Conservation (phyloP, 2,329 filamentous ascomycete genomes). For the Dendrostoma leiphaemia region DNA sequence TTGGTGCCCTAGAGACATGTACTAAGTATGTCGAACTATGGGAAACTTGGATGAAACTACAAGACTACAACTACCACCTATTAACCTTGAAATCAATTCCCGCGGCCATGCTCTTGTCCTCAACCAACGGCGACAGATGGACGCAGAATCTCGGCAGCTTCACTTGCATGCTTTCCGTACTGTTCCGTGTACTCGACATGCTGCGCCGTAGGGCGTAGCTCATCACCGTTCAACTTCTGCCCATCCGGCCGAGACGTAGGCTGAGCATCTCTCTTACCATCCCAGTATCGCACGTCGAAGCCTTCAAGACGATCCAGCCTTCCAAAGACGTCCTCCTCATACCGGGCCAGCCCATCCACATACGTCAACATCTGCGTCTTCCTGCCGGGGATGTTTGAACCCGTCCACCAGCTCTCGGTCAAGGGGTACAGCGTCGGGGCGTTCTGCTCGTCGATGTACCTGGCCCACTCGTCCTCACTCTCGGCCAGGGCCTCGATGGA, state of each 20-base stretch:
- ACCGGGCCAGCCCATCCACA: background rate
- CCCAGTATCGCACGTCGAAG: constrained; percentile 8
- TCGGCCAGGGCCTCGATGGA: constrained; percentile 1
- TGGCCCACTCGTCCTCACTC: constrained; percentile 10
- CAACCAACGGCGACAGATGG: background rate
- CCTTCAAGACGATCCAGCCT: constrained; percentile 4
- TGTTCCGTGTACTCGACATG: background rate
- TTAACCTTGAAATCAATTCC: background rate
- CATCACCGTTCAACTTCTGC: background rate
- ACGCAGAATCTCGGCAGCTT: constrained; percentile 1
- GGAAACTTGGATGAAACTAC: no score
- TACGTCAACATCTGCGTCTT: constrained; percentile 9
- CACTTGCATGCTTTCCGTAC: background rate
- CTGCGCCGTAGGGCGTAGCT: background rate
- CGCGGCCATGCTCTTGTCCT: no score
- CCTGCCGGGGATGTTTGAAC: constrained; percentile 3
- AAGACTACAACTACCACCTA: no score
- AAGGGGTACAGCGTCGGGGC: constrained; percentile 2
- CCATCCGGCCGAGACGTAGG: background rate
- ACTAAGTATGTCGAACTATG: no score
- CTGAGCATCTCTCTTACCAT: no score
- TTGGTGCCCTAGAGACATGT: no score
- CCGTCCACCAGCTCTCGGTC: constrained; percentile 13
- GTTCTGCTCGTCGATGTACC: constrained; percentile 6
- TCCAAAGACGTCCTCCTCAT: background rate